These are phyloP conservation scores for Hygrocybe coccinea DNA, from an alignment of 768 basidiomycete genomes.

Conservation along the genomic window DNA sequence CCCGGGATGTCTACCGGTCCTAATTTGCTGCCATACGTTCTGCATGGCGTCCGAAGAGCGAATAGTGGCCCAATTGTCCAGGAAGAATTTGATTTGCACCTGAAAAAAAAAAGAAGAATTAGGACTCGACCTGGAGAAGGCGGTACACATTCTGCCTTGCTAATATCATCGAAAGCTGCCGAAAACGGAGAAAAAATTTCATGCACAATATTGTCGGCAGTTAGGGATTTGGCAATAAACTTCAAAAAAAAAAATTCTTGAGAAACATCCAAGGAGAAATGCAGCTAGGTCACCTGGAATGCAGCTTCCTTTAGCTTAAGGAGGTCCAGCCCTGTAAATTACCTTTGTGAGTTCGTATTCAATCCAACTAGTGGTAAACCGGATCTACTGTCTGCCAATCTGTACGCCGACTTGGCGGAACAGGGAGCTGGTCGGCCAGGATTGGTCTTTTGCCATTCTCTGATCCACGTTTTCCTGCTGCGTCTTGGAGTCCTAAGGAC, in stretches of 20 bases:
- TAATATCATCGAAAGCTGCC: constrained; percentile 72
- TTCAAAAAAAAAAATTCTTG: constrained; percentile 21
- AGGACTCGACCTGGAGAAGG: constrained; percentile 34
- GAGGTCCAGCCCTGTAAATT: constrained; percentile 58
- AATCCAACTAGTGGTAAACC: not conserved
- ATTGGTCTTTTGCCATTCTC: constrained; percentile 57
- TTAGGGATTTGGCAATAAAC: constrained; percentile 74
- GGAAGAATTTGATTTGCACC: constrained; percentile 71
- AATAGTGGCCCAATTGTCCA: constrained; percentile 78
- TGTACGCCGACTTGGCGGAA: constrained; percentile 80
- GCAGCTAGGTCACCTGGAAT: constrained; percentile 37
- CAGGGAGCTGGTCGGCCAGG: constrained; percentile 62
- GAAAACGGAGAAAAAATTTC: constrained; percentile 86
- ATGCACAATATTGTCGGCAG: constrained; percentile 74
- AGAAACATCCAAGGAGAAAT: constrained; percentile 3
- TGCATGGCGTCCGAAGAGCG: constrained; percentile 80
- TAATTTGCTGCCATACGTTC: constrained; percentile 79
- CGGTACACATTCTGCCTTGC: constrained; percentile 46
- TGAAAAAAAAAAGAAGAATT: constrained; percentile 39
- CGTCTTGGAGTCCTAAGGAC: not conserved
- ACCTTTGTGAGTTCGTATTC: not conserved
- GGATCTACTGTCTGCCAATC: constrained; percentile 73
- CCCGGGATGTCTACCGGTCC: constrained; percentile 77
- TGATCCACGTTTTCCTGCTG: constrained; percentile 62
- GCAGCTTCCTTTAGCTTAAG: constrained; percentile 69